These are phyloP conservation scores for Mucor saturninus DNA, from an alignment of 371 early-diverging fungal genomes.

Conservation along the genomic window DNA sequence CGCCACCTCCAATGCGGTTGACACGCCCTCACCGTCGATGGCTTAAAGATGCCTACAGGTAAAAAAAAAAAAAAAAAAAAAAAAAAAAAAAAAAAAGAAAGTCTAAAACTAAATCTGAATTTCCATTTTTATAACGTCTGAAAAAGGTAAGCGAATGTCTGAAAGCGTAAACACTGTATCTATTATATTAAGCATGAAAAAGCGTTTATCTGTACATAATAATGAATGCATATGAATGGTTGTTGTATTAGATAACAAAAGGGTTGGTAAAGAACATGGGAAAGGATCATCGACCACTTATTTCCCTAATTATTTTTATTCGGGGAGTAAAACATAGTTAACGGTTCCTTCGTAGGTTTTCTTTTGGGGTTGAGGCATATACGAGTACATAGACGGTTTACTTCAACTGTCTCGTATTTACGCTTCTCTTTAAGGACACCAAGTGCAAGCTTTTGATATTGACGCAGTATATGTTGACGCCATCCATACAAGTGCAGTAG, in stretches of 20 bases:
- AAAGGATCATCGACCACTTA: slow-evolving; percentile 13
- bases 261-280: slow-evolving; percentile 18
- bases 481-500: slow-evolving; percentile 13
- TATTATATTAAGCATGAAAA: slow-evolving; percentile 1
- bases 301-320: slow-evolving; percentile 16
- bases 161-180: too few relatives aligned
- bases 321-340: slow-evolving; percentile 17
- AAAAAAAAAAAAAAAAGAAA: too few relatives aligned
- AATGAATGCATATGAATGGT: slow-evolving; percentile 9
- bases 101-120: too few relatives aligned
- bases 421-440: slow-evolving; percentile 26
- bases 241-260: slow-evolving; percentile 21
- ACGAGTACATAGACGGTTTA: slow-evolving; percentile 19
- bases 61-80: too few relatives aligned
- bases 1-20: too few relatives aligned
- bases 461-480: slow-evolving; percentile 21
- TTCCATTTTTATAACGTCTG: too few relatives aligned
- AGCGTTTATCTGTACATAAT: background rate
- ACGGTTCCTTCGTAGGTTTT: slow-evolving; percentile 15
- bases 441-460: slow-evolving; percentile 22
- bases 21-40: too few relatives aligned
- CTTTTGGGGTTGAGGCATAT: slow-evolving; percentile 26
- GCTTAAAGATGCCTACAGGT: too few relatives aligned
- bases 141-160: too few relatives aligned
- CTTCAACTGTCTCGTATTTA: slow-evolving; percentile 22